These are phyloP conservation scores for Agapanthus africanus DNA, from an alignment of 106 monocot species.

Conservation along the genomic window DNA sequence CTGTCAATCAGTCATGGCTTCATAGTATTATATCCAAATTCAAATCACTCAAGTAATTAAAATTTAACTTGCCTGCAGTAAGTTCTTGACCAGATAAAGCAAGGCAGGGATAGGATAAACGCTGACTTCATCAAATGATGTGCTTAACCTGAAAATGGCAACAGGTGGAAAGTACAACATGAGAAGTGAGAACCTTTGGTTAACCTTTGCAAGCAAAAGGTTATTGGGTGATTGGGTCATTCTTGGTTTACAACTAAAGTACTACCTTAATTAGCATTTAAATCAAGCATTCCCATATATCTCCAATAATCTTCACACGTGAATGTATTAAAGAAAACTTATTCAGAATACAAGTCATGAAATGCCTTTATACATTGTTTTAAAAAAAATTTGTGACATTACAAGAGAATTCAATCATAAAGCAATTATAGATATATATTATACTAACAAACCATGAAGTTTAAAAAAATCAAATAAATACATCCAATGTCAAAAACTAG, in stretches of 20 bases:
- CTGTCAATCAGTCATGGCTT: conserved; percentile 5
- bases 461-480: too few species aligned
- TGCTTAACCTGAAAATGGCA: conserved; percentile 49
- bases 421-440: too few species aligned
- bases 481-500: too few species aligned
- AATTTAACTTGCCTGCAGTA: conserved; percentile 55
- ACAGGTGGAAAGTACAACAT: background rate
- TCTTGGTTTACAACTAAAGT: too few species aligned
- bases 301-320: background rate
- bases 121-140: conserved; percentile 70
- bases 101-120: conserved; percentile 89
- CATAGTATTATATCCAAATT: conserved; percentile 4
- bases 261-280: background rate
- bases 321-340: background rate
- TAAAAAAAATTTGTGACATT: too few species aligned
- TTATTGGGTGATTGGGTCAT: too few species aligned
- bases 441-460: too few species aligned
- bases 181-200: background rate
- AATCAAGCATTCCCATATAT: background rate
- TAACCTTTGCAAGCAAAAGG: background rate
- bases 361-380: too few species aligned
- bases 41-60: background rate
- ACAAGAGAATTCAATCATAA: background rate
- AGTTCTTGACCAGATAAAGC: conserved; percentile 84
- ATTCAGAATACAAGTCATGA: background rate